Evolutionary conservation across 2,329 filamentous ascomycete genomes (phyloP).

Genomic region (Aspergillus fijiensis): DNA sequence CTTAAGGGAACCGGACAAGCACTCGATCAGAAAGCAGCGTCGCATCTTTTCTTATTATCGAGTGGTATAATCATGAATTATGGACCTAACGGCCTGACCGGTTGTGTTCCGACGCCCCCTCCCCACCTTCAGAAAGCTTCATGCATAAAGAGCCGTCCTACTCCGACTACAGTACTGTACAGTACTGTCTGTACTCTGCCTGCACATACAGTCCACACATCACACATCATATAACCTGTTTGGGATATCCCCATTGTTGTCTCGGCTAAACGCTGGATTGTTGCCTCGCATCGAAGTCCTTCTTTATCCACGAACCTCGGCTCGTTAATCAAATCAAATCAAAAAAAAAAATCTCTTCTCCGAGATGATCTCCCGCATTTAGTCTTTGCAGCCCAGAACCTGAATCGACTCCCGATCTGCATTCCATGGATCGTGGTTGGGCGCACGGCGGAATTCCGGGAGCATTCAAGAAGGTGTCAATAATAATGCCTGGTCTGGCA

Average conservation of each 20-base stretch:
- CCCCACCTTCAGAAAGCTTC: background rate
- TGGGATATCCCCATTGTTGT: background rate
- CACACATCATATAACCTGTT: background rate
- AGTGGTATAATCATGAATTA: background rate
- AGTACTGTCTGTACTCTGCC: too few relatives aligned
- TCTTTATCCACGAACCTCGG: background rate
- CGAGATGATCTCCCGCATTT: background rate
- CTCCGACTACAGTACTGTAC: background rate
- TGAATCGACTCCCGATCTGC: background rate
- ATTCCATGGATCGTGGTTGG: background rate
- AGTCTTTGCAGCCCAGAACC: background rate
- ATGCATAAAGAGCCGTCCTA: background rate
- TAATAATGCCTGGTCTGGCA: background rate
- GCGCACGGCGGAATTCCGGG: background rate
- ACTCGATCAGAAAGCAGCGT: too few relatives aligned
- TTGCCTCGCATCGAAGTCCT: background rate
- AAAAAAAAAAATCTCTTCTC: background rate
- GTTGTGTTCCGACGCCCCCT: background rate
- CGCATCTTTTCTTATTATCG: too few relatives aligned
- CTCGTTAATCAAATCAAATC: background rate
- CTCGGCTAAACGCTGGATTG: background rate
- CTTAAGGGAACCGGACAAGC: too few relatives aligned
- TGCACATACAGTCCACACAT: background rate
- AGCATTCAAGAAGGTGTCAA: background rate
- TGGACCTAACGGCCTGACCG: background rate